Percentiles rank a stretch among this genome's conserved stretches.
Evolutionary conservation across 306 rosid genomes (phyloP).

Genomic region (Acmispon strigosus): DNA sequence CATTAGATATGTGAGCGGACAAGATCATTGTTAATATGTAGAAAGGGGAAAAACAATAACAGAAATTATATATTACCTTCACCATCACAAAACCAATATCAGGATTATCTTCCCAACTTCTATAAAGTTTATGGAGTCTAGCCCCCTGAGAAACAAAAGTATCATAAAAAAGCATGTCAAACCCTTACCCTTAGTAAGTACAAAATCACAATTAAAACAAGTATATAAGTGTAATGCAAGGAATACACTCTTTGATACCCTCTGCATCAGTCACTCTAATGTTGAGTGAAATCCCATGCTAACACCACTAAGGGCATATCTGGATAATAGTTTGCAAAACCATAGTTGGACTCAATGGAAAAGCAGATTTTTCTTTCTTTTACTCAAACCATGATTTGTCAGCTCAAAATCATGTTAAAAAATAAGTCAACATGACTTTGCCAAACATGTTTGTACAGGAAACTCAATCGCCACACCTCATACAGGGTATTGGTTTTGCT

Average conservation of each 20-base stretch:
- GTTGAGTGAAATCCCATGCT: not conserved
- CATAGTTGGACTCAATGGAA: too few species aligned
- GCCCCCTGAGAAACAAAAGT: conserved; percentile 39
- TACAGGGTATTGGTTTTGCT: too few species aligned
- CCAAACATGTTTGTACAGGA: too few species aligned
- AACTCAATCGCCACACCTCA: too few species aligned
- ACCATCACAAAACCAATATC: conserved; percentile 66
- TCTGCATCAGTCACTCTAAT: not conserved
- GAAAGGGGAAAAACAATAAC: not conserved
- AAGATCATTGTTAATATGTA: not conserved
- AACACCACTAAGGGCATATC: too few species aligned
- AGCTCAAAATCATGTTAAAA: too few species aligned
- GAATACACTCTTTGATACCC: not conserved
- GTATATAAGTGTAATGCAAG: not conserved
- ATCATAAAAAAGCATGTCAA: not conserved
- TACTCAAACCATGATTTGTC: too few species aligned
- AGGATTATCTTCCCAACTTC: conserved; percentile 69
- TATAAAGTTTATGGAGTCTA: conserved; percentile 55
- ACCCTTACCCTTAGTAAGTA: not conserved
- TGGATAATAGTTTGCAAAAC: too few species aligned
- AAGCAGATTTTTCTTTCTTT: too few species aligned
- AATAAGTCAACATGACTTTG: too few species aligned
- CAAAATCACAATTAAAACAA: not conserved
- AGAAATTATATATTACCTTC: conserved; percentile 44
- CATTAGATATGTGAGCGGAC: not conserved